Conservation (phyloP, 768 basidiomycete genomes). For the Mrakia blollopis region DNA sequence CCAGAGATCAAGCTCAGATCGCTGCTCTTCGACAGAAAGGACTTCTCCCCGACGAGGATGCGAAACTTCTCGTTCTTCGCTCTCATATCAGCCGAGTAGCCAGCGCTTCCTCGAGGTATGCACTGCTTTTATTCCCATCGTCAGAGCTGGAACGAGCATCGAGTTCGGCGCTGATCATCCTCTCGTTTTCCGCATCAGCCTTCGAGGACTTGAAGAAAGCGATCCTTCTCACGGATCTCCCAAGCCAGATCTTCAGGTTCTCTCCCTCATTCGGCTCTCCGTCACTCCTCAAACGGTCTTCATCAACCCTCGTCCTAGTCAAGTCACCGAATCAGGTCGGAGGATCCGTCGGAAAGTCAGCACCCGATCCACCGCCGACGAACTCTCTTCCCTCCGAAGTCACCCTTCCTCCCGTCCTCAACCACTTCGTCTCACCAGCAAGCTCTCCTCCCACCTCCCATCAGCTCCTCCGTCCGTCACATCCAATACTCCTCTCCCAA, state of each 20-base stretch:
- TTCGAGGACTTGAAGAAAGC: background rate
- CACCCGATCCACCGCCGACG: constrained; percentile 15
- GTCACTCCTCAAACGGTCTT: constrained; percentile 90
- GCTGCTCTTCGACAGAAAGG: constrained; percentile 17
- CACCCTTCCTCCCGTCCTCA: background rate
- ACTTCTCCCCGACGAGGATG: background rate
- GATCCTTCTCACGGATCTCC: background rate
- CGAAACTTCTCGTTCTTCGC: background rate
- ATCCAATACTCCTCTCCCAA: background rate
- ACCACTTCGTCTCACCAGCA: constrained; percentile 6
- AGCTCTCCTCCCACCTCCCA: constrained; percentile 37
- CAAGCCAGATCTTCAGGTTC: constrained; percentile 14
- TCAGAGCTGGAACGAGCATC: rapidly evolving
- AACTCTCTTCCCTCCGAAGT: background rate
- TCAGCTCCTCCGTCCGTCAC: constrained; percentile 28
- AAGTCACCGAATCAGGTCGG: constrained; percentile 33
- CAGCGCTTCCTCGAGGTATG: background rate
- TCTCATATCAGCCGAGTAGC: constrained; percentile 11
- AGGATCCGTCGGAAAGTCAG: background rate
- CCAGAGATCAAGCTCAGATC: constrained; percentile 7
- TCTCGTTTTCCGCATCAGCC: background rate
- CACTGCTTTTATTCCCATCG: no score
- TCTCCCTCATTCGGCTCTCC: constrained; percentile 67
- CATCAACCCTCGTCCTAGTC: constrained; percentile 49
- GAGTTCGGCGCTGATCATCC: background rate